Evolutionary conservation across 1,284 basidiomycete species (phyloP), one percentile per base, ranked within the genome.

Genomic region (Anthracocystis walkeri): DNA sequence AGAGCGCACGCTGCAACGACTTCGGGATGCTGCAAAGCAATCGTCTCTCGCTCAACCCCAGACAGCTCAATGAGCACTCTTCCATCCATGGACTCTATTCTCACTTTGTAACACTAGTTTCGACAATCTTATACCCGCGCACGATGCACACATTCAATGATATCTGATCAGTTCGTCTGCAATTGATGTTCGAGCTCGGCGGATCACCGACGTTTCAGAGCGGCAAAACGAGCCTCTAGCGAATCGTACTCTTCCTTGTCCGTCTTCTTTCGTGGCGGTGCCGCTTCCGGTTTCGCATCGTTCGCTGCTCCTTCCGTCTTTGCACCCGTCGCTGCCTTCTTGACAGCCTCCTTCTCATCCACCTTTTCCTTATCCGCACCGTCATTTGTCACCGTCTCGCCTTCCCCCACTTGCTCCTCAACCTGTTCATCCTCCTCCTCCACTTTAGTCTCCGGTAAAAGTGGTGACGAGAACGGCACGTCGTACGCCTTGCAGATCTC

Each of bases 401-500:
- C 44, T 20, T 49, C 61, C 14, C 27, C 46, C 31, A 29, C 46
- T 40, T 55, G 14, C 31, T 64, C 55, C 5, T 50, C 62, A 3
- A 46, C 55, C 8, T 38, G 41, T 16, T 53, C 40, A 16, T 57
- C 57, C 14, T 50, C 54, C 16, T 60, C 46, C 11, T 65, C 48
- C 20, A 64, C 54, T 35, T 68, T 67, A 3, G 61, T 64, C 51
- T 71, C 72, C 45, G 72, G 72, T 20, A 75, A 40, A n/a, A 41
- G 61, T 7, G 70, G 68, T 21, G 60, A 64, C 18, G 73, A 70
- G 38, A 80, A 77, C 1, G 72, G 48, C 23, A 83, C 78, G 35
- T 76, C 65, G 63, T 83, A 83, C 29, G 80, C 74, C 40, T 70
- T 77, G 65, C 82, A 83, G 53, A 83, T 72, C 52, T 73, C 76